A percentile compares a stretch with the other conserved stretches of the same genome.
Evolutionary conservation across 805 yeast genomes (phyloP).

Genomic region (Scheffersomyces coipomensis): DNA sequence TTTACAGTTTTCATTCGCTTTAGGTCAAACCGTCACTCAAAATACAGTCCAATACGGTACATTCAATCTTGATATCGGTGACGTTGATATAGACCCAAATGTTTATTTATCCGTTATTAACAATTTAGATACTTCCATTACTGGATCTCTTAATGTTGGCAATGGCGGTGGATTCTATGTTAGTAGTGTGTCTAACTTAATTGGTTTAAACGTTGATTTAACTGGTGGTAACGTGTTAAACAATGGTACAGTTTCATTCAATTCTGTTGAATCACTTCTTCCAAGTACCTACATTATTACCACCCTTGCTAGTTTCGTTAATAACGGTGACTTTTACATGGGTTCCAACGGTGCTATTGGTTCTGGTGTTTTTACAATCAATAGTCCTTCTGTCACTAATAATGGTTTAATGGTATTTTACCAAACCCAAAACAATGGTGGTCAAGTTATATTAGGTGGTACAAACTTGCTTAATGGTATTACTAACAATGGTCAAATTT

Average conservation of each 20-base stretch:
- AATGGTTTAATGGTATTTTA: constrained; percentile 17
- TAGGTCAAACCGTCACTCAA: constrained; percentile 1
- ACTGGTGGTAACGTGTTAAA: constrained; percentile 12
- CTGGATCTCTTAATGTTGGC: constrained; percentile 19
- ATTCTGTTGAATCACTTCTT: constrained; percentile 14
- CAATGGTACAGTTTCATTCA: constrained; percentile 21
- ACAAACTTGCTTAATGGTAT: constrained; percentile 12
- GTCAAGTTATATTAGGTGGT: constrained; percentile 13
- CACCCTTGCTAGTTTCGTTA: constrained; percentile 11
- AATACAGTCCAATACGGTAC: constrained; percentile 17
- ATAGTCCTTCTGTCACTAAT: constrained; percentile 10
- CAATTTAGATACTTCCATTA: constrained; percentile 14
- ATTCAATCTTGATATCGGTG: constrained; percentile 15
- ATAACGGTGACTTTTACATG: constrained; percentile 23
- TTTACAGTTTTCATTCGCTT: background rate
- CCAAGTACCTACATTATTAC: constrained; percentile 17
- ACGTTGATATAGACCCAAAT: constrained; percentile 16
- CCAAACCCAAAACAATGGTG: constrained; percentile 13
- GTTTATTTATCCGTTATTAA: constrained; percentile 26
- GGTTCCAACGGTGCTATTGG: constrained; percentile 9
- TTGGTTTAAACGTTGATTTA: constrained; percentile 14
- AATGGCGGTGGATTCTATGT: constrained; percentile 23
- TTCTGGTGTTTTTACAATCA: background rate
- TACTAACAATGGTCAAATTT: constrained; percentile 21
- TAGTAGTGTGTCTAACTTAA: constrained; percentile 10